Conservation (phyloP, 2,329 filamentous ascomycete species). For the Aaosphaeria pasadenensis region DNA sequence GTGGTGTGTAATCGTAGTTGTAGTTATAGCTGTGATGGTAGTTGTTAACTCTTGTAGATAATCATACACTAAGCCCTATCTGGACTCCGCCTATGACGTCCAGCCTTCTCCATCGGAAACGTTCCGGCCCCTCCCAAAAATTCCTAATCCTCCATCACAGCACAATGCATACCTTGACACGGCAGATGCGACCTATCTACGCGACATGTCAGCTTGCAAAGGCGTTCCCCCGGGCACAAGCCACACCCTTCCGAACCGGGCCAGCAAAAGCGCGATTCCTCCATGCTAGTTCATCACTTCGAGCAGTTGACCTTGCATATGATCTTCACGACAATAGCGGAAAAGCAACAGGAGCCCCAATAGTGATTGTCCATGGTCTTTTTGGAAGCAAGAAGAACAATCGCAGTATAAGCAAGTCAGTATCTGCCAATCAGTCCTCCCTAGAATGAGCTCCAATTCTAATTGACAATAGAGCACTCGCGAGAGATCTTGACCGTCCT, state of each 20-base stretch:
- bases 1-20: too few relatives aligned
- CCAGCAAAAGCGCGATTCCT: constrained; percentile 2
- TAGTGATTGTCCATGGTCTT: constrained; percentile 86
- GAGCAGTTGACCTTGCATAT: constrained; percentile 31
- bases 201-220: not conserved
- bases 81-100: too few relatives aligned
- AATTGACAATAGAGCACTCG: constrained; percentile 60
- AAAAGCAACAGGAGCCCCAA: constrained; percentile 54
- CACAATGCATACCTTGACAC: constrained; percentile 2
- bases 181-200: constrained; percentile 1
- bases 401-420: constrained; percentile 88
- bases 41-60: too few relatives aligned
- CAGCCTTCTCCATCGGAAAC: not conserved
- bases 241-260: not conserved
- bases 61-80: too few relatives aligned
- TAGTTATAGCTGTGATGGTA: too few relatives aligned
- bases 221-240: constrained; percentile 1
- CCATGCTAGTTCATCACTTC: constrained; percentile 9
- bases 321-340: constrained; percentile 34
- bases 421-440: constrained; percentile 6
- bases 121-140: not conserved
- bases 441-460: not conserved
- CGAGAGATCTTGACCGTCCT: constrained; percentile 73
- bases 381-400: constrained; percentile 98
- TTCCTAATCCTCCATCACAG: not conserved